Percentiles rank a stretch among this genome's conserved stretches.
phyloP scores from a whole-genome alignment of 306 rosid genomes.

The Castanea crenata region DNA sequence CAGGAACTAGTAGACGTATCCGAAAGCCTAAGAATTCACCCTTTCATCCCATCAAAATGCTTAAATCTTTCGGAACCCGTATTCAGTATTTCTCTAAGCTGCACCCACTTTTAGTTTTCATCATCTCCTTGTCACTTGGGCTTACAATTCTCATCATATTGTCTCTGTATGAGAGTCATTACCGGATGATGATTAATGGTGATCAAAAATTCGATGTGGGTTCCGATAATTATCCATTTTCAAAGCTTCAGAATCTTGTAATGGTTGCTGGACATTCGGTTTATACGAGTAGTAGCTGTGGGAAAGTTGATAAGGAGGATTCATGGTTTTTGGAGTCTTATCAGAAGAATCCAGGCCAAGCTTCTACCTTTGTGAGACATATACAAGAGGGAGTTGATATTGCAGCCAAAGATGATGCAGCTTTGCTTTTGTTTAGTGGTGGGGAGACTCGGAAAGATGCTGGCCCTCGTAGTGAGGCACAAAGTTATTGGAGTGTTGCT shows the following conservation, averaged over 20 bases:
- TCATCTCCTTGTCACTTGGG: slow-evolving; percentile 49
- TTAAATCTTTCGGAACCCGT: slow-evolving; percentile 55
- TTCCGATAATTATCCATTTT: slow-evolving; percentile 49
- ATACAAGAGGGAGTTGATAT: slow-evolving; percentile 60
- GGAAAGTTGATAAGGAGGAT: slow-evolving; percentile 75
- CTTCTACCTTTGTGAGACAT: slow-evolving; percentile 74
- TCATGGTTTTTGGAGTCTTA: slow-evolving; percentile 94
- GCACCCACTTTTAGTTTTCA: slow-evolving; percentile 51
- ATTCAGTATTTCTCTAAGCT: slow-evolving; percentile 53
- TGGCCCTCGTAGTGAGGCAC: slow-evolving; percentile 94
- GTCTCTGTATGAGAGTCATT: slow-evolving; percentile 46
- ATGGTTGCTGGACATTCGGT: slow-evolving; percentile 98
- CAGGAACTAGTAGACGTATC: slow-evolving; percentile 48
- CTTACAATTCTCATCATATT: slow-evolving; percentile 47
- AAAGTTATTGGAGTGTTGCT: slow-evolving; percentile 95
- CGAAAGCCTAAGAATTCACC: slow-evolving; percentile 50
- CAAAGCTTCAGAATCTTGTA: slow-evolving; percentile 67
- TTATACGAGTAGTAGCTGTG: slow-evolving; percentile 77
- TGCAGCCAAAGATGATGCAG: slow-evolving; percentile 52
- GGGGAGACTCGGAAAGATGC: slow-evolving; percentile 93
- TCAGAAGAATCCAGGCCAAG: slow-evolving; percentile 92
- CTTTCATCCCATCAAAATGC: slow-evolving; percentile 52
- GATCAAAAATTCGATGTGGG: slow-evolving; percentile 28
- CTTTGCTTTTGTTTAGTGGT: slow-evolving; percentile 86
- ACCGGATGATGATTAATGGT: slow-evolving; percentile 13